Evolutionary conservation across 805 yeast species (phyloP).

Genomic region (Candida yuanshanica): DNA sequence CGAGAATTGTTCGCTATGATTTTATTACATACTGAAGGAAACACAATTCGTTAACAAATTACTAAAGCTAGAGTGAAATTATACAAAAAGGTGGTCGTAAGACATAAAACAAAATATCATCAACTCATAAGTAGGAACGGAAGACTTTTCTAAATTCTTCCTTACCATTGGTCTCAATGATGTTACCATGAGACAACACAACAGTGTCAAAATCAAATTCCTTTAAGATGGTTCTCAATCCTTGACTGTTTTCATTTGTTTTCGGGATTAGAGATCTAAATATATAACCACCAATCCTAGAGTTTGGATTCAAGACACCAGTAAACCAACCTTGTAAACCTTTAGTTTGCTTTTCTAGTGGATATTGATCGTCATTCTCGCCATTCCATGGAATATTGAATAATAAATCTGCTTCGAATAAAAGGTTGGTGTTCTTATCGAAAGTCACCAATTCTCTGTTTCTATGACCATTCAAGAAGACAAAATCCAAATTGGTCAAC

Average conservation of each 20-base stretch:
- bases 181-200: conserved; percentile 56
- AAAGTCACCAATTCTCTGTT: conserved; percentile 54
- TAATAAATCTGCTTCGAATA: conserved; percentile 56
- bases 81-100: no score
- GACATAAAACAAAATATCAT: background rate
- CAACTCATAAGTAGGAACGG: conserved; percentile 6
- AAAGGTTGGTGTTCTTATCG: conserved; percentile 40
- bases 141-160: conserved; percentile 18
- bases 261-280: conserved; percentile 21
- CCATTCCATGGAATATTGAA: conserved; percentile 49
- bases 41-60: background rate
- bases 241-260: conserved; percentile 11
- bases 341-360: conserved; percentile 34
- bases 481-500: conserved; percentile 46
- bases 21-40: no score
- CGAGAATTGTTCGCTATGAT: no score
- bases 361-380: conserved; percentile 47
- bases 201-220: conserved; percentile 44
- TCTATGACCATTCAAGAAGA: conserved; percentile 49
- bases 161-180: conserved; percentile 37
- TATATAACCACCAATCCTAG: conserved; percentile 30
- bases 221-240: conserved; percentile 13
- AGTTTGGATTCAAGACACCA: conserved; percentile 36
- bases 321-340: conserved; percentile 38
- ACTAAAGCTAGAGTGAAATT: no score